Conservation (phyloP, 108 stramenopile genomes). For the Cyclotella choctawhatcheeana region DNA sequence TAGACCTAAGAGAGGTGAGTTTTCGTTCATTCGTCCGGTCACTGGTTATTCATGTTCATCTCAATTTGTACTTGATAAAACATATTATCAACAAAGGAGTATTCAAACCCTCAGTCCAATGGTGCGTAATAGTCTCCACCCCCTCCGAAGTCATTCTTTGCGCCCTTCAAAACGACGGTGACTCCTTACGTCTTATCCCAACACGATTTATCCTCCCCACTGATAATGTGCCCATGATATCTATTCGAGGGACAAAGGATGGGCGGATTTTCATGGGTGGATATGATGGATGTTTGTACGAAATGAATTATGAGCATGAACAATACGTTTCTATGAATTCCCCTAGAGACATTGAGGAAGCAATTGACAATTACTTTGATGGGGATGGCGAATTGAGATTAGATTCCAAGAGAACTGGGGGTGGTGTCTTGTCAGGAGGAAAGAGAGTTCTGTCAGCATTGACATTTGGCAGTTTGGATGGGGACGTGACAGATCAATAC, state of each 20-base stretch:
- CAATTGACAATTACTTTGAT: conserved; percentile 53
- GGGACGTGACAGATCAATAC: conserved; percentile 1
- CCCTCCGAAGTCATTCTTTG: conserved; percentile 91
- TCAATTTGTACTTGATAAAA: not conserved
- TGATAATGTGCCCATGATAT: conserved; percentile 85
- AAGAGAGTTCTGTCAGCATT: conserved; percentile 62
- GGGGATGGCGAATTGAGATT: conserved; percentile 32
- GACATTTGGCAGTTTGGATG: conserved; percentile 47
- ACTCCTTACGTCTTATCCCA: conserved; percentile 57
- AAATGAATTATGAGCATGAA: conserved; percentile 81
- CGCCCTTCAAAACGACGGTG: conserved; percentile 58
- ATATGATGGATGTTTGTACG: conserved; percentile 93
- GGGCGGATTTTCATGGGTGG: conserved; percentile 97
- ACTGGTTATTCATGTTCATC: not conserved
- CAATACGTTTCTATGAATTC: not conserved
- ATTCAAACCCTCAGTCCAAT: conserved; percentile 83
- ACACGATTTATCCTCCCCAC: conserved; percentile 88
- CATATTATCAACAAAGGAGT: conserved; percentile 58
- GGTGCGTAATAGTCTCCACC: conserved; percentile 92
- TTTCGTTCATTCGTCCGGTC: too few relatives aligned
- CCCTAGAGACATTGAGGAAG: conserved; percentile 21
- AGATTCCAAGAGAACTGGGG: not conserved
- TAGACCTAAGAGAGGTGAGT: conserved; percentile 78
- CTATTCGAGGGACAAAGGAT: conserved; percentile 69
- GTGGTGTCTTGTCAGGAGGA: conserved; percentile 45